Evolutionary conservation across 768 basidiomycete genomes (phyloP).

Genomic region (Mrakia frigida): DNA sequence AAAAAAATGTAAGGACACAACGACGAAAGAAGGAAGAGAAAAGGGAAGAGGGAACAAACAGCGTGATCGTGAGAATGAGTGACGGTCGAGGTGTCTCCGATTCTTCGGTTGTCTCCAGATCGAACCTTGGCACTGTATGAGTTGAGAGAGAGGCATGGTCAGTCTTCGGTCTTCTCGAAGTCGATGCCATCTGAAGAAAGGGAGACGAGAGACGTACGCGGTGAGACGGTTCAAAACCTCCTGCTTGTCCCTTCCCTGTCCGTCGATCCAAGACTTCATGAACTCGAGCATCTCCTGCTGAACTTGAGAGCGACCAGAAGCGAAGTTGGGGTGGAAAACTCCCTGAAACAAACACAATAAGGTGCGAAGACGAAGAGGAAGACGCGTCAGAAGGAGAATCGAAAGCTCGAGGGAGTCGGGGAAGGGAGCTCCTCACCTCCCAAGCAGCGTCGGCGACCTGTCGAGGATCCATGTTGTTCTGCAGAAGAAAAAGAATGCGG

Average conservation of each 20-base stretch:
- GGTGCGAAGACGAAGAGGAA: too few species aligned
- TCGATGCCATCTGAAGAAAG: neutral
- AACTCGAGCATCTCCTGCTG: slow-evolving; percentile 24
- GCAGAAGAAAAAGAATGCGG: too few species aligned
- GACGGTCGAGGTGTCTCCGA: slow-evolving; percentile 22
- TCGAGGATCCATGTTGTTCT: slow-evolving; percentile 25
- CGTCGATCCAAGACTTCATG: slow-evolving; percentile 28
- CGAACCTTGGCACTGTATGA: slow-evolving; percentile 23
- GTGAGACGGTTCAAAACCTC: slow-evolving; percentile 21
- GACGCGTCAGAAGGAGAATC: too few species aligned
- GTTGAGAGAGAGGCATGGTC: too few species aligned
- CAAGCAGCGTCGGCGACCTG: slow-evolving; percentile 16
- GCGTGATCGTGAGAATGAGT: slow-evolving; percentile 21
- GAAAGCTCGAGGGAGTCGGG: too few species aligned
- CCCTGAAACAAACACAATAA: too few species aligned
- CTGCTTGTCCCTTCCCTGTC: slow-evolving; percentile 23
- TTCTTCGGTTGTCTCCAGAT: slow-evolving; percentile 25
- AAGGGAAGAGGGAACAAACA: neutral
- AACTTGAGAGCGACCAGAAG: neutral
- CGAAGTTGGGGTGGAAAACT: slow-evolving; percentile 25
- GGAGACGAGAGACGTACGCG: neutral
- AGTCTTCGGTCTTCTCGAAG: too few species aligned
- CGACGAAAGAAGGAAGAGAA: neutral
- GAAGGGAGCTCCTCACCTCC: neutral
- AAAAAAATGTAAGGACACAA: too few species aligned